Evolutionary conservation across 345 rosid species (phyloP).

Genomic region (Populus deltoides): DNA sequence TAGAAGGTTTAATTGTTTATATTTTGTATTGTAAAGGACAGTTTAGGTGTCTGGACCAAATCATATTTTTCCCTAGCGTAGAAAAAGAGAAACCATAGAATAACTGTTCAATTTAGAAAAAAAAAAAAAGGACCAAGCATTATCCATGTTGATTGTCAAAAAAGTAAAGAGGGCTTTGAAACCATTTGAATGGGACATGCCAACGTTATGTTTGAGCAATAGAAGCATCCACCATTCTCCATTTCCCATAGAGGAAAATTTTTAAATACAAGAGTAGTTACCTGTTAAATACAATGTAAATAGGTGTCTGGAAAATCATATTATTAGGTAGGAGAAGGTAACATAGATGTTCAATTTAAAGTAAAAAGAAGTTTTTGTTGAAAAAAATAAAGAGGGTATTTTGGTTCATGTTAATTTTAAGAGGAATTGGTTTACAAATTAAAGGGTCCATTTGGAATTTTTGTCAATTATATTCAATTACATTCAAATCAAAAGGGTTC

Average conservation of each 20-base stretch:
- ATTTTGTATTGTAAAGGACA: neutral
- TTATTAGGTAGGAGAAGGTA: neutral
- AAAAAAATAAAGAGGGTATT: too few relatives aligned
- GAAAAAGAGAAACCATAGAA: neutral
- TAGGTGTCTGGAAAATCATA: neutral
- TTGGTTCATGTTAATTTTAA: too few relatives aligned
- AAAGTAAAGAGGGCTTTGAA: constrained; percentile 30
- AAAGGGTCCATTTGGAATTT: too few relatives aligned
- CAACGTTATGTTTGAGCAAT: constrained; percentile 98
- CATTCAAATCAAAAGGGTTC: too few relatives aligned
- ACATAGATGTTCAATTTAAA: too few relatives aligned
- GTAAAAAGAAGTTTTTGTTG: too few relatives aligned
- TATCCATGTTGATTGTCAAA: neutral
- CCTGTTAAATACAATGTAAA: constrained; percentile 31
- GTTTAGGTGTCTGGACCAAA: neutral
- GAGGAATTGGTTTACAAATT: too few relatives aligned
- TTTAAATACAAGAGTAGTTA: constrained; percentile 53
- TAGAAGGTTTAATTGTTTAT: neutral
- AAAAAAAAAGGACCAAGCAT: neutral
- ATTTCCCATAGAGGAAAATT: constrained; percentile 80
- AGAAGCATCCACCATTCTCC: constrained; percentile 99
- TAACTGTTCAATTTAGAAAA: too few relatives aligned
- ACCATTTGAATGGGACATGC: constrained; percentile 94
- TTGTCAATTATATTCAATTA: too few relatives aligned
- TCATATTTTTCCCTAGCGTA: neutral